phyloP scores from a whole-genome alignment of 257 asterid genomes.

The Solanum ahanhuiri region DNA sequence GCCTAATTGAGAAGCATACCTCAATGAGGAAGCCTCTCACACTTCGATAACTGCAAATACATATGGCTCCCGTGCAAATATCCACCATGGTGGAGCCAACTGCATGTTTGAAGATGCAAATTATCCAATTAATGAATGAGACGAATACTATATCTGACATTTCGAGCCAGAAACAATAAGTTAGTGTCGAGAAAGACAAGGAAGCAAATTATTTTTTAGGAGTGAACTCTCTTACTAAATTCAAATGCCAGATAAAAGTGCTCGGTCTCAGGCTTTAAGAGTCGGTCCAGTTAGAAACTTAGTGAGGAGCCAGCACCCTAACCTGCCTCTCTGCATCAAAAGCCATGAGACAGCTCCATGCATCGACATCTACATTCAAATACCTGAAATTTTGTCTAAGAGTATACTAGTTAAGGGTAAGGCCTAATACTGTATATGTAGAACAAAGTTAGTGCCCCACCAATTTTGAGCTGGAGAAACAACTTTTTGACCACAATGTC shows the following conservation, averaged over 20 bases:
- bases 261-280: constrained; percentile 47
- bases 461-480: background rate
- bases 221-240: constrained; percentile 24
- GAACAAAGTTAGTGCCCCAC: background rate
- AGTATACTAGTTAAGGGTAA: background rate
- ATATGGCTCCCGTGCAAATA: constrained; percentile 51
- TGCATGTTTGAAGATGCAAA: constrained; percentile 69
- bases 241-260: constrained; percentile 50
- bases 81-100: constrained; percentile 62
- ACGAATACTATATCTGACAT: constrained; percentile 1
- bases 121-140: constrained; percentile 28
- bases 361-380: constrained; percentile 40
- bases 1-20: constrained; percentile 76
- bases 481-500: background rate
- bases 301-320: constrained; percentile 61
- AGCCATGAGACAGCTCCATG: constrained; percentile 72
- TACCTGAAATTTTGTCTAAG: constrained; percentile 11
- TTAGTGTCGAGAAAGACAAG: constrained; percentile 9
- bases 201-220: constrained; percentile 6
- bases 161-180: background rate
- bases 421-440: background rate
- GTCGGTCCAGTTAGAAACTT: constrained; percentile 55
- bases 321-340: constrained; percentile 88
- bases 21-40: constrained; percentile 85
- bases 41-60: constrained; percentile 49